Evolutionary conservation across 495 filamentous ascomycete species (phyloP).

Genomic region (Glonium stellatum): DNA sequence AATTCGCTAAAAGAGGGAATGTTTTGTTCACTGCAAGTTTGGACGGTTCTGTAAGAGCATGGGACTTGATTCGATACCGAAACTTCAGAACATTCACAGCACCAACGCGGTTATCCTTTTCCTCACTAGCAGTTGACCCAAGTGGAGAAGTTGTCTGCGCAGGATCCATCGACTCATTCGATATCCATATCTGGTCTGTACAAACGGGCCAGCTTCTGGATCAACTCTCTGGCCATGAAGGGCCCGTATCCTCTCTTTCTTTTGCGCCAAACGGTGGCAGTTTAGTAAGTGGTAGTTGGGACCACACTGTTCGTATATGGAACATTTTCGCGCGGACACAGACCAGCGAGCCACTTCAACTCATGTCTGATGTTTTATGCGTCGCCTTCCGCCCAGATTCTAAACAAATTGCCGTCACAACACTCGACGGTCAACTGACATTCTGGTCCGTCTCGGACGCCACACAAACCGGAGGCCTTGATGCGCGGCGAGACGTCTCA

Average conservation of each 20-base stretch:
- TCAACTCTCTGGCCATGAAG: constrained; percentile 84
- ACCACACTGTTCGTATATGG: constrained; percentile 90
- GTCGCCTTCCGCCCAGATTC: constrained; percentile 87
- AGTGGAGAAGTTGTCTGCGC: constrained; percentile 93
- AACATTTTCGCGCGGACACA: constrained; percentile 88
- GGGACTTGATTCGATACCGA: constrained; percentile 92
- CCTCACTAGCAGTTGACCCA: constrained; percentile 90
- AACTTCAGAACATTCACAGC: constrained; percentile 97
- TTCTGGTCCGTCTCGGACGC: constrained; percentile 93
- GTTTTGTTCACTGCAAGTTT: constrained; percentile 91
- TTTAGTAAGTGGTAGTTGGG: constrained; percentile 89
- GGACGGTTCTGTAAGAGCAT: constrained; percentile 88
- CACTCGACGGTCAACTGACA: constrained; percentile 84
- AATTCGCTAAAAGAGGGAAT: constrained; percentile 89
- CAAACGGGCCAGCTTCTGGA: constrained; percentile 95
- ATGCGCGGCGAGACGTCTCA: constrained; percentile 85
- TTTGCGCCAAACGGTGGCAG: constrained; percentile 80
- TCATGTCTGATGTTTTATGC: constrained; percentile 81
- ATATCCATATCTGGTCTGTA: constrained; percentile 96
- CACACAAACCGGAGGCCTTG: constrained; percentile 70
- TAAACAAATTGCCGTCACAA: constrained; percentile 81
- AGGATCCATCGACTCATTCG: constrained; percentile 89
- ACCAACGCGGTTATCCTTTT: constrained; percentile 83
- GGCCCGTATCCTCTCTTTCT: constrained; percentile 76
- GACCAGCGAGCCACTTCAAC: constrained; percentile 85